A percentile compares a stretch with the other conserved stretches of the same genome.
phyloP scores from a whole-genome alignment of 2,329 filamentous ascomycete genomes.

The Colletotrichum plurivorum region DNA sequence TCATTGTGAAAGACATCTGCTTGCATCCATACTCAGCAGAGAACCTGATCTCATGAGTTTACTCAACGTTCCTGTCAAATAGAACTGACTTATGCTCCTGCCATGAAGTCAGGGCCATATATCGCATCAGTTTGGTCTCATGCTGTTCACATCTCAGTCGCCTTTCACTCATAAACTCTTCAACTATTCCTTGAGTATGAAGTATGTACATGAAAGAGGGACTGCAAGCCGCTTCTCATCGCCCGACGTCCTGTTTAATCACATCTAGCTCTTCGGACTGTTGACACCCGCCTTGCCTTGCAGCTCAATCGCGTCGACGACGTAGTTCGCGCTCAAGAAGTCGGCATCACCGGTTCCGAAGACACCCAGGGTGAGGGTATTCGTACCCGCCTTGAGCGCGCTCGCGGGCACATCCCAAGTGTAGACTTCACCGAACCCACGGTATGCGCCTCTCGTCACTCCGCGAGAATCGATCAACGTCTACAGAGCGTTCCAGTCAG shows the following conservation, averaged over 20 bases:
- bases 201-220: not conserved
- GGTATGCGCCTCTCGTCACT: conserved; percentile 70
- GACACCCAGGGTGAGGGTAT: conserved; percentile 68
- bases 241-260: not conserved
- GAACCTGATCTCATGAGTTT: too few species aligned
- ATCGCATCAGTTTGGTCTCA: too few species aligned
- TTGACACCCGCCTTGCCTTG: conserved; percentile 16
- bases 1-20: too few species aligned
- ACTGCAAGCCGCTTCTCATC: not conserved
- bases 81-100: fast-evolving
- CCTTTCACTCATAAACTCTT: too few species aligned
- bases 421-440: conserved; percentile 70
- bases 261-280: not conserved
- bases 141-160: too few species aligned
- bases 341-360: conserved; percentile 63
- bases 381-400: conserved; percentile 63
- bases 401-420: conserved; percentile 64
- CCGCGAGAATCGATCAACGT: conserved; percentile 67
- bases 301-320: conserved; percentile 37
- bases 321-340: conserved; percentile 64
- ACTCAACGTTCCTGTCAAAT: too few species aligned
- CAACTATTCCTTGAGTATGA: too few species aligned
- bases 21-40: too few species aligned
- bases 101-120: too few species aligned
- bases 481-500: conserved; percentile 24